Evolutionary conservation across 2,329 filamentous ascomycete species (phyloP), one percentile per base, ranked within the genome.

Genomic region (Fusarium euwallaceae): DNA sequence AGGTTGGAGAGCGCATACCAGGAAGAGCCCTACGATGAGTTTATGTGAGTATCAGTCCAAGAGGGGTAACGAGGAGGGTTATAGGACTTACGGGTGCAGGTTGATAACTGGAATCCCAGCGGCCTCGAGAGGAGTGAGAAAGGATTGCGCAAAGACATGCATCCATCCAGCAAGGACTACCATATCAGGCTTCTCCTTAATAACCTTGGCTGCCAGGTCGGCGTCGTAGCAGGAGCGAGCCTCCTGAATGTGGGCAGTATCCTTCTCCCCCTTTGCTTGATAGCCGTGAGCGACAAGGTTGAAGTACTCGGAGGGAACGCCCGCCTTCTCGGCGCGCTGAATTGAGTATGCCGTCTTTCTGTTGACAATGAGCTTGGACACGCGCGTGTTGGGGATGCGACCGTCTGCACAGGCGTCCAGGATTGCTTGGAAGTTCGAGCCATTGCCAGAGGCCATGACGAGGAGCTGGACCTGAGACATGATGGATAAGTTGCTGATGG

Each of bases 111-210:
- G 88, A 37, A 96, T 86, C 0, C 88, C 88, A 0, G 87, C 89
- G 9, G 82, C 84, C 36, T 89, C 87, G 8, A 97, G 80, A 3
- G 94, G 93, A 14, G 88, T 86, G 58, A 97, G 85, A 80, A 97
- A 97, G 1, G 87, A 84, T 2, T 87, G 85, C 0, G 91, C 91
- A 55, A 97, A 89, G 66, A 97, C 92, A 81, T 96, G 92, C 94
- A 97, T 97, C 88, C 94, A 97, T 5, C 95, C 95, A 2, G 93
- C 92, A 76, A 95, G 93, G 8, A 96, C 92, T 58, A 97, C 90
- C 64, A 97, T 83, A 64, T 95, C 89, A 0, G 94, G 94, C 67
- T 83, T 83, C 72, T 92, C 89, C 4, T 83, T 75, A 27, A 96
- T 85, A 63, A 97, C 88, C 70, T 92, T 86, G 48, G 87, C 82